Percentiles rank a stretch among this genome's conserved stretches.
These are phyloP conservation scores for Candolleomyces eurysporus DNA, from an alignment of 768 basidiomycete species.

Conservation along the genomic window DNA sequence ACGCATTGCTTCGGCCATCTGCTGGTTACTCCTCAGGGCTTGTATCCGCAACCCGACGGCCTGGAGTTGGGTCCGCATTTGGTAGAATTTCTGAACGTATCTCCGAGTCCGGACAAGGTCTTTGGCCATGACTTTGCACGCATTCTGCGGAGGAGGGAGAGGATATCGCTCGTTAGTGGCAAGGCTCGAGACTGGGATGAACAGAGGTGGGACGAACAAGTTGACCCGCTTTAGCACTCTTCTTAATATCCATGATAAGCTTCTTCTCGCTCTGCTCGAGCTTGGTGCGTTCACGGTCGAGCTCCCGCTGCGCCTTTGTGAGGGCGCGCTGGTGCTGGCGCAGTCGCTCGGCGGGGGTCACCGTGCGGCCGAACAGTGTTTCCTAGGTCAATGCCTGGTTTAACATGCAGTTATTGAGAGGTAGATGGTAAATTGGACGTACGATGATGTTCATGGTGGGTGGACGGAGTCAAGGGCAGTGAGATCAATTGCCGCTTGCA, in stretches of 20 bases:
- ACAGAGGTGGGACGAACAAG: slow-evolving; percentile 53
- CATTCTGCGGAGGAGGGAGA: slow-evolving; percentile 58
- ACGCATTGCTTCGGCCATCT: slow-evolving; percentile 99
- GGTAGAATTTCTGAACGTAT: slow-evolving; percentile 97
- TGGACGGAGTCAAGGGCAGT: slow-evolving; percentile 11
- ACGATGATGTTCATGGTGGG: slow-evolving; percentile 78
- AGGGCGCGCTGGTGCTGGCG: slow-evolving; percentile 96
- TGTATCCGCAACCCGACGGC: slow-evolving; percentile 95
- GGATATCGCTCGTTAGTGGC: not conserved
- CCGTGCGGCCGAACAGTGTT: slow-evolving; percentile 89
- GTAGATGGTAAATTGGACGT: slow-evolving; percentile 20
- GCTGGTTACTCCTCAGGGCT: slow-evolving; percentile 93
- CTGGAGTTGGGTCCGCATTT: slow-evolving; percentile 98
- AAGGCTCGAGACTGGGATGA: slow-evolving; percentile 1
- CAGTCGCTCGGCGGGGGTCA: slow-evolving; percentile 95
- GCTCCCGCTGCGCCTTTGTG: slow-evolving; percentile 95
- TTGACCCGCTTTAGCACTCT: slow-evolving; percentile 92
- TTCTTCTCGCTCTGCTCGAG: slow-evolving; percentile 98
- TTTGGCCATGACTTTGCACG: slow-evolving; percentile 99
- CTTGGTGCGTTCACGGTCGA: slow-evolving; percentile 92
- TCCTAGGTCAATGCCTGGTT: slow-evolving; percentile 51
- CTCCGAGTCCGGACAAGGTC: slow-evolving; percentile 94
- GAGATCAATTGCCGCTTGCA: slow-evolving; percentile 4
- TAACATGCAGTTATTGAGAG: no score
- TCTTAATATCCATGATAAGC: slow-evolving; percentile 92